These are phyloP conservation scores for Biscogniauxia marginata DNA, from an alignment of 2,329 filamentous ascomycete species.

Conservation along the genomic window DNA sequence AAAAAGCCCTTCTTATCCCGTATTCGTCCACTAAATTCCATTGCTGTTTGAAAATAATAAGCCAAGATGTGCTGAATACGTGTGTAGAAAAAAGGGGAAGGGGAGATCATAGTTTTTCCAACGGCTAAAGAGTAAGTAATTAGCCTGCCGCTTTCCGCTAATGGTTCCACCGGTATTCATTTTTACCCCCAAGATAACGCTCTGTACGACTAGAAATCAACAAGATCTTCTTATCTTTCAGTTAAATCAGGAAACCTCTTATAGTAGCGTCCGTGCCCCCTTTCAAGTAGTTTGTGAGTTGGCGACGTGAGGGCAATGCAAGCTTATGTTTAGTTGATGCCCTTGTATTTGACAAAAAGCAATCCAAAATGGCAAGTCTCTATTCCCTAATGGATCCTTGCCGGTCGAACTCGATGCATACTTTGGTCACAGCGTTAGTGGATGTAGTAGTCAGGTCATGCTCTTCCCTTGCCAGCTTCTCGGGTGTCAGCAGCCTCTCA, in stretches of 20 bases:
- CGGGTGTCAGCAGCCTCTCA: slow-evolving; percentile 29
- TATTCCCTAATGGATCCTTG: neutral
- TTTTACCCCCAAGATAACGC: neutral
- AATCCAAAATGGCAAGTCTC: neutral
- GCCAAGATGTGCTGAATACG: neutral
- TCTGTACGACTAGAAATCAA: neutral
- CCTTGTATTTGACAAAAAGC: neutral
- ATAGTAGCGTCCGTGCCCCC: neutral
- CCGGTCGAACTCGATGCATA: neutral
- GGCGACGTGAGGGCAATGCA: neutral
- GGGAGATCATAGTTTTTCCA: neutral
- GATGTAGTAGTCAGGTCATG: slow-evolving; percentile 7
- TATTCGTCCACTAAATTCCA: neutral
- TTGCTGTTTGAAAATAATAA: neutral
- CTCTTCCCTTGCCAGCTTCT: slow-evolving; percentile 7
- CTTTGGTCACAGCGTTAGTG: neutral
- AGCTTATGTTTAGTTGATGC: neutral
- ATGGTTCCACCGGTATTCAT: neutral
- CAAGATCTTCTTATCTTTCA: neutral
- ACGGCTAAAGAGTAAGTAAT: neutral
- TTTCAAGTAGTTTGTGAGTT: neutral
- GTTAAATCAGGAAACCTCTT: neutral
- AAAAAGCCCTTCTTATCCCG: neutral
- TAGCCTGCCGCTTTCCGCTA: neutral
- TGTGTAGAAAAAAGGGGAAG: neutral